A percentile compares a stretch with the other conserved stretches of the same genome.
These are phyloP conservation scores for Cordyceps cateniannulata DNA, from an alignment of 2,329 filamentous ascomycete genomes.

Conservation along the genomic window DNA sequence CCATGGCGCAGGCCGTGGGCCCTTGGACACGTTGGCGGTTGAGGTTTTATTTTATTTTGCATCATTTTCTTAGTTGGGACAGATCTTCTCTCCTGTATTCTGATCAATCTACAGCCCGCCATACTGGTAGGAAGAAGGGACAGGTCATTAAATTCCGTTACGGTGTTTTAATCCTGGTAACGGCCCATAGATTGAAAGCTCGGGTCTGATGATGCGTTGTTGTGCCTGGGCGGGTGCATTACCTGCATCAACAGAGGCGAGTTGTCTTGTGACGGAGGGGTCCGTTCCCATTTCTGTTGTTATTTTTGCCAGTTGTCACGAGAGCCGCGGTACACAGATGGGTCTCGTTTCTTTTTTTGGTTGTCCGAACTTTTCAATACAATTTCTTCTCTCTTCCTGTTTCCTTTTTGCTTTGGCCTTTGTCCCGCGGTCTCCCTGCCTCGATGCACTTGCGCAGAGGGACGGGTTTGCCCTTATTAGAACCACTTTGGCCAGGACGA, in stretches of 20 bases:
- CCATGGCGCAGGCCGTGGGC: conserved; percentile 2
- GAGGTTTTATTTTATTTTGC: background rate
- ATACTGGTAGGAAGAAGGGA: too few species aligned
- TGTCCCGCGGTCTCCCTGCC: background rate
- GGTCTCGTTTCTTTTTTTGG: background rate
- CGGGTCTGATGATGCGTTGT: background rate
- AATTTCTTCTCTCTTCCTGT: background rate
- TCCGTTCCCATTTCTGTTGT: background rate
- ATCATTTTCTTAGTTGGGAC: background rate
- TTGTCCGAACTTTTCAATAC: background rate
- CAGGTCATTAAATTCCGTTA: too few species aligned
- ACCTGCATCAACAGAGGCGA: background rate
- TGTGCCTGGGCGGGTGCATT: background rate
- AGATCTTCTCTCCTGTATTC: too few species aligned
- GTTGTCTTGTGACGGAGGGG: background rate
- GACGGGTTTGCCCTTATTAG: background rate
- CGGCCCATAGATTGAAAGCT: too few species aligned
- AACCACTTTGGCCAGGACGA: background rate
- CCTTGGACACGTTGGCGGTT: conserved; percentile 4
- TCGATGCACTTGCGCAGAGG: conserved; percentile 8
- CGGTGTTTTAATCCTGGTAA: too few species aligned
- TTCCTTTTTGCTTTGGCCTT: background rate
- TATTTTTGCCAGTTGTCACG: background rate
- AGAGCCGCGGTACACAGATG: background rate
- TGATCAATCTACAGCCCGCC: too few species aligned